A percentile compares a stretch with the other conserved stretches of the same genome.
phyloP scores from a whole-genome alignment of 1,139 yeast genomes.

The Debaryomycetaceae sp. region DNA sequence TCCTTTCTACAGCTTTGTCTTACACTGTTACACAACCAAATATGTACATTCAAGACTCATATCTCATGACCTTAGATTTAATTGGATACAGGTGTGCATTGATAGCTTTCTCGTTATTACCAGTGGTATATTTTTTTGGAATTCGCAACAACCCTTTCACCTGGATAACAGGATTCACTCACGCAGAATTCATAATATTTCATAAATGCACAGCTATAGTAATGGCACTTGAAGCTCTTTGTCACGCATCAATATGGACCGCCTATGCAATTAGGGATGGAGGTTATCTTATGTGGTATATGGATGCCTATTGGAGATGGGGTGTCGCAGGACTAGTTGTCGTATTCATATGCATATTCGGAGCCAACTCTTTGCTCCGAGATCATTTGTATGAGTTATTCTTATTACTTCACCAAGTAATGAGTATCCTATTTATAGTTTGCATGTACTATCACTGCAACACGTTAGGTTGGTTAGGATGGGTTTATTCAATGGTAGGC shows the following conservation, averaged over 20 bases:
- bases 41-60: conserved; percentile 2
- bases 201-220: conserved; percentile 23
- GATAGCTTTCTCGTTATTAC: conserved; percentile 4
- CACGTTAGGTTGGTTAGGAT: conserved; percentile 40
- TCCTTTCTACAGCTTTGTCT: conserved; percentile 2
- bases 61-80: conserved; percentile 3
- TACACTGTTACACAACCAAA: conserved; percentile 2
- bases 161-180: conserved; percentile 1
- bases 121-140: conserved; percentile 5
- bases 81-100: conserved; percentile 5
- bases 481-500: conserved; percentile 38
- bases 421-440: conserved; percentile 31
- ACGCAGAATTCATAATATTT: conserved; percentile 2
- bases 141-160: conserved; percentile 6
- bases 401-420: conserved; percentile 29
- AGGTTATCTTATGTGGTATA: conserved; percentile 15
- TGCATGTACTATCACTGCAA: conserved; percentile 39
- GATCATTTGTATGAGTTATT: conserved; percentile 26
- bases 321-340: conserved; percentile 5
- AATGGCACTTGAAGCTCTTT: conserved; percentile 21
- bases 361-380: conserved; percentile 6
- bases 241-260: conserved; percentile 20
- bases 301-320: conserved; percentile 6
- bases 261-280: conserved; percentile 13
- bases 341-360: conserved; percentile 1